Percentiles rank a stretch among this genome's conserved stretches.
Conservation (phyloP, 768 basidiomycete genomes). For the Crucibulum laeve region DNA sequence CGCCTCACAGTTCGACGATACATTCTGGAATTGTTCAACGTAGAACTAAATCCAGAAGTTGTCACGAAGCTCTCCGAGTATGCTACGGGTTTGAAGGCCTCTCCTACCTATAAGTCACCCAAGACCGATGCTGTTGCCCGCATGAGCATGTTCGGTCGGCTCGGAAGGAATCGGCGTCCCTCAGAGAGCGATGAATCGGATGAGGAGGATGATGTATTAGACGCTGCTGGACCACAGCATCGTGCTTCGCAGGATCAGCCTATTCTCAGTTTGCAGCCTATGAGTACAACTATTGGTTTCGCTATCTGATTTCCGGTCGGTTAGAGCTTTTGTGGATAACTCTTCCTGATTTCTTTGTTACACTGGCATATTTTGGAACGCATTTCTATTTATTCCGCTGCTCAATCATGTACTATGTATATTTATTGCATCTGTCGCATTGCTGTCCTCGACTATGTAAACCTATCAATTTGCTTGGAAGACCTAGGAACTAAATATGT, state of each 20-base stretch:
- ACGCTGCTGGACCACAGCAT: conserved; percentile 34
- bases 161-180: conserved; percentile 42
- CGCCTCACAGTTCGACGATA: conserved; percentile 90
- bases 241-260: conserved; percentile 40
- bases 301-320: conserved; percentile 16
- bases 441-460: too few relatives aligned
- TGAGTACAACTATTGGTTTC: conserved; percentile 60
- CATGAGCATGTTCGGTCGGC: conserved; percentile 57
- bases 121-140: conserved; percentile 23
- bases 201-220: conserved; percentile 50
- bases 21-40: conserved; percentile 88
- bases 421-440: too few relatives aligned
- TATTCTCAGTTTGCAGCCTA: conserved; percentile 52
- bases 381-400: too few relatives aligned
- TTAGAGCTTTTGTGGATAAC: too few relatives aligned
- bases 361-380: too few relatives aligned
- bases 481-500: too few relatives aligned
- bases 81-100: conserved; percentile 44
- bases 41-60: conserved; percentile 66
- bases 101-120: conserved; percentile 37
- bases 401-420: too few relatives aligned
- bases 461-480: too few relatives aligned
- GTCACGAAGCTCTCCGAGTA: conserved; percentile 51
- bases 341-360: too few relatives aligned
- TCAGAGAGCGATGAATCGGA: conserved; percentile 58